Evolutionary conservation across 768 basidiomycete genomes (phyloP).

Genomic region (Dioszegia hungarica): DNA sequence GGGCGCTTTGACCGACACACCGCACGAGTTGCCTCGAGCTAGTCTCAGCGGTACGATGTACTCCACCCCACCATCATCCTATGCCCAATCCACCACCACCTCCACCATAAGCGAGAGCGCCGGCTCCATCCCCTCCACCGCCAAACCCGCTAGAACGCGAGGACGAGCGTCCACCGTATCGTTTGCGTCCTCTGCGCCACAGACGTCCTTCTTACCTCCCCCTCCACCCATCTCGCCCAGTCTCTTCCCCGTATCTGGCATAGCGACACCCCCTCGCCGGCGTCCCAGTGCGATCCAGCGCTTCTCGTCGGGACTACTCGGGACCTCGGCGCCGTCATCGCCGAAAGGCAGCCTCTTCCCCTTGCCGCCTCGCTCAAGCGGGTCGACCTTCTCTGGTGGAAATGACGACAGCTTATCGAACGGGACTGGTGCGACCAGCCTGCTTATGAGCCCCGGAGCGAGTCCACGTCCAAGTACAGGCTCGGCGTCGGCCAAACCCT

Average conservation of each 20-base stretch:
- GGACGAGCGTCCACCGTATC: slow-evolving; percentile 39
- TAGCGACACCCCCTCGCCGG: slow-evolving; percentile 34
- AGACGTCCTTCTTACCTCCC: slow-evolving; percentile 16
- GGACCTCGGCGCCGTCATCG: slow-evolving; percentile 26
- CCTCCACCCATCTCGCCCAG: slow-evolving; percentile 21
- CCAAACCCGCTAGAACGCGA: slow-evolving; percentile 3
- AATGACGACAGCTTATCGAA: slow-evolving; percentile 11
- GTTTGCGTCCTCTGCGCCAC: slow-evolving; percentile 20
- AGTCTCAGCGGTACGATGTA: slow-evolving; percentile 20
- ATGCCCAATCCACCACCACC: background rate
- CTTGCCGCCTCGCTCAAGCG: slow-evolving; percentile 37
- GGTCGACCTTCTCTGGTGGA: slow-evolving; percentile 22
- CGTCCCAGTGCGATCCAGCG: slow-evolving; percentile 30
- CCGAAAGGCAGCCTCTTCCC: slow-evolving; percentile 22
- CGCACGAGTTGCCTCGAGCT: slow-evolving; percentile 17
- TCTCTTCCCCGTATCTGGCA: slow-evolving; percentile 17
- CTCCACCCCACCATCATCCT: slow-evolving; percentile 10
- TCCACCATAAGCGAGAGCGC: slow-evolving; percentile 4
- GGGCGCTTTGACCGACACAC: slow-evolving; percentile 12
- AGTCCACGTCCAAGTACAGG: slow-evolving; percentile 30
- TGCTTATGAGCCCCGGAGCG: slow-evolving; percentile 15
- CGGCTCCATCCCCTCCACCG: background rate
- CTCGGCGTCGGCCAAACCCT: slow-evolving; percentile 1
- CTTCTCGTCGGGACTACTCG: slow-evolving; percentile 30
- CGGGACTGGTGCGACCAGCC: background rate